Evolutionary conservation across 176 grass and related monocot species (phyloP), one percentile per base, ranked within the genome.

Genomic region (Triticum monococcum): DNA sequence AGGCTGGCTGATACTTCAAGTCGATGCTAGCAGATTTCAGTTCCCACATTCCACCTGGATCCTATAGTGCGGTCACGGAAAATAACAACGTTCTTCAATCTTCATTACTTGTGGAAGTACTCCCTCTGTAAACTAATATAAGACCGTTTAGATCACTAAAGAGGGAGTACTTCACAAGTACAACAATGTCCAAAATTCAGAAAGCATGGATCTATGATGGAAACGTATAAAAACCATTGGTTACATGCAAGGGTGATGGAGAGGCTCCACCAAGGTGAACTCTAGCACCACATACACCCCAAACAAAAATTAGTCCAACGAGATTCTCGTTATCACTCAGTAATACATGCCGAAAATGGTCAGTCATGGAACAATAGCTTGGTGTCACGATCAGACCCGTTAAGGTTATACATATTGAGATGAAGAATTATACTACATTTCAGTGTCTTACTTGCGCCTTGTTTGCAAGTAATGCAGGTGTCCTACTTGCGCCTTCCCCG

Each of bases 371-470:
- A 60, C 9, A 60, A 69, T 33, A 67, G 8, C 3, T 83, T 50
- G 4, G 45, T 57, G 12, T 36, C 4, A 2, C 50, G 26, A 13
- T n/a, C 48, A 60, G 25, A 71, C 68, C 14, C 45, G 4, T 62
- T 33, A 8, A 61, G n/a, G 12, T 43, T 25, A 60, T 80, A 26
- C 75, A 61, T 52, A 64, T 17, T 36, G 14, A 20, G 12, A 68
- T 31, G 59, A 68, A 70, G 43, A 62, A 70, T 5, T 59, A 17
- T 83, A 65, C 24, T 40, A 60, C 67, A 46, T 41, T 41, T 64
- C 32, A 28, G 28, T 71, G 71, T 66, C 59, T 50, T 92, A 92
- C 83, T 87, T 89, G 80, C 60, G 68, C 26, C 84, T 56, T 80
- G 10, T 63, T 80, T 41, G 63, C 84, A 77, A 87, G 80, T 80